Base-by-base conservation (phyloP, 352 stramenopile species). In the Globisporangium barbulae region DNA sequence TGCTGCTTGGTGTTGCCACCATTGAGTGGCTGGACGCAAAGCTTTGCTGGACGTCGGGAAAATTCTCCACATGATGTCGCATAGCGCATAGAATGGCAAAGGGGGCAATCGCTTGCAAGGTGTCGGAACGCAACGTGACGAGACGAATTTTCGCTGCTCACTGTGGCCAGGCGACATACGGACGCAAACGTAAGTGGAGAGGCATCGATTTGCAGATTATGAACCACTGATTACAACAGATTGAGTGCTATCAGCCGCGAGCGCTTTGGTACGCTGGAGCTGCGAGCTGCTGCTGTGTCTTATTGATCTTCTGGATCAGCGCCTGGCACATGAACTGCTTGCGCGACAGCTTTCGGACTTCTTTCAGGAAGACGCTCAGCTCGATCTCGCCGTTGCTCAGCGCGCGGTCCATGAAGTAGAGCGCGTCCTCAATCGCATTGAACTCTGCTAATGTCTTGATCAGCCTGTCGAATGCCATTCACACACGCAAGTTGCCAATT, bases 251-350 rank as follows among this genome's bases (percentile, higher is more conserved):
- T 57, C 21, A 57, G 30, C 30, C 35, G n/a, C 30, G 52, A 41
- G 52, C 52, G 31, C 17, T 44, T 19, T 33, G 65, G 61, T 89
- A 90, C 66, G 81, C 73, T 22, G 83, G 81, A 19, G 71, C 50
- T 50, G 76, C 70, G 2, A 88, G 61, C 61, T 88, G 74, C 67
- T 91, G 87, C 70, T 96, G 88, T 58, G 75, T 81, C 59, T 81
- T 73, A 49, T 88, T 76, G 71, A 97, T 88, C 76, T 96, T 96
- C 68, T 94, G 86, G 58, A 93, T 81, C 19, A 96, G 82, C 52
- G 90, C 90, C 58, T 91, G 73, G 57, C 82, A 88, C 82, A 96
- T 90, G 66, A 97, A 97, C 74, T 97, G 91, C 74, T 96, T 93
- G 33, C 89, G 79, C 33, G 89, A 69, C 52, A 97, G 73, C 69